Evolutionary conservation across 345 rosid species (phyloP), one percentile per base, ranked within the genome.

Genomic region (Brassica nigra): DNA sequence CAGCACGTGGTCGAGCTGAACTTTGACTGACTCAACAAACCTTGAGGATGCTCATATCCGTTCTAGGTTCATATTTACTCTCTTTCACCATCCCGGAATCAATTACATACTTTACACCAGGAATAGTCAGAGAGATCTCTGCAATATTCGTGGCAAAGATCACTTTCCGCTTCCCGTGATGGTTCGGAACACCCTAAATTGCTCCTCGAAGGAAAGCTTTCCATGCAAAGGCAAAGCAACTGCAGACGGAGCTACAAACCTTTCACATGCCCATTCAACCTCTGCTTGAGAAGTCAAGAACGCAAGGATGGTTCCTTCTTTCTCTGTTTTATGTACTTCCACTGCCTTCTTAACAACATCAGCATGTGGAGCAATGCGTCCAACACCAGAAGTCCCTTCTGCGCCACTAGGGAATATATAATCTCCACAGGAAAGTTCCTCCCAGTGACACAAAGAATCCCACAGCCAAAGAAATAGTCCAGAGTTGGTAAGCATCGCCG

Each of bases 251-350:
- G 87, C 81, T 71, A 70, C 42, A 83, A 94, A 90, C 64, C 86
- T 87, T 66, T 91, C 91, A 55, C 95, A 94, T 42, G 98, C 97
- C 97, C 95, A 89, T 85, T 94, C 98, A 5, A 92, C 97, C 84
- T 92, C 98, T 77, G 83, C 74, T 81, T 91, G 97, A 16, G 98
- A 92, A 76, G 98, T 94, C 83, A 94, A 82, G 85, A 94, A 94
- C 29, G 97, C 93, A 39, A 94, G 98, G 80, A 94, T 83, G 2
- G 91, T 87, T 81, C 97, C 98, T 71, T 89, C 93, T 74, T 84
- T 82, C 86, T 92, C 90, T 4, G 74, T 83, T 76, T 71, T 80
- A 78, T 92, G 91, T 44, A 91, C 82, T 83, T 88, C 89, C 47
- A 15, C 28, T 4, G 90, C 90, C 86, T 67, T 84, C 83, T 81